Percentiles rank a stretch among this genome's conserved stretches.
Evolutionary conservation across 2,329 filamentous ascomycete genomes (phyloP).

Genomic region (Cryphonectria japonica): DNA sequence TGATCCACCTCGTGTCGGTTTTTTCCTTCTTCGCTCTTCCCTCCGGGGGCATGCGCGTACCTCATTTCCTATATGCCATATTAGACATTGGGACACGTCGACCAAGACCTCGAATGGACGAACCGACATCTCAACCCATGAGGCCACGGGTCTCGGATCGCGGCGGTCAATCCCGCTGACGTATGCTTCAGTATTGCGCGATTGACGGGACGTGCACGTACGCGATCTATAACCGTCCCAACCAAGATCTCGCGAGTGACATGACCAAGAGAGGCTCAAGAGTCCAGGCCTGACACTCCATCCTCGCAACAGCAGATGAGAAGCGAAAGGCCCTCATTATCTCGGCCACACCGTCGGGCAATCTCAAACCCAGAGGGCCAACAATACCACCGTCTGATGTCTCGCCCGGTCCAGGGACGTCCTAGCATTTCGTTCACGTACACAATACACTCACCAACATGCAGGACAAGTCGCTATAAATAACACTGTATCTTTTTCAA

Average conservation of each 20-base stretch:
- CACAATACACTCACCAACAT: neutral
- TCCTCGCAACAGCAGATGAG: neutral
- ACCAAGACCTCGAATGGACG: neutral
- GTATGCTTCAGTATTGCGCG: neutral
- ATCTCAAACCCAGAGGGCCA: neutral
- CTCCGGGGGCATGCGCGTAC: neutral
- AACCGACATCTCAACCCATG: neutral
- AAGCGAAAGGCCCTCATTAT: neutral
- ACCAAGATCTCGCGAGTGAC: neutral
- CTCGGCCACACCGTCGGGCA: constrained; percentile 2
- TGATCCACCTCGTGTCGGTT: neutral
- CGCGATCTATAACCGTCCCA: neutral
- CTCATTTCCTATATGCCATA: neutral
- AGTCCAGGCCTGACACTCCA: neutral
- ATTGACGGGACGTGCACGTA: neutral
- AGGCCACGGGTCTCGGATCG: neutral
- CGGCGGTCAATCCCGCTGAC: neutral
- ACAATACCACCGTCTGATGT: neutral
- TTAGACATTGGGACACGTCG: neutral
- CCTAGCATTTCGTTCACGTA: neutral
- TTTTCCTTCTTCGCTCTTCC: neutral
- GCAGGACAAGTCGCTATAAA: constrained; percentile 10
- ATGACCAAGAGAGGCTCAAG: neutral
- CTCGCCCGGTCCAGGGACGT: neutral
- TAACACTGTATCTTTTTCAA: neutral